Base-by-base conservation (phyloP, 1,284 basidiomycete genomes). In the Neolentinus lepideus region DNA sequence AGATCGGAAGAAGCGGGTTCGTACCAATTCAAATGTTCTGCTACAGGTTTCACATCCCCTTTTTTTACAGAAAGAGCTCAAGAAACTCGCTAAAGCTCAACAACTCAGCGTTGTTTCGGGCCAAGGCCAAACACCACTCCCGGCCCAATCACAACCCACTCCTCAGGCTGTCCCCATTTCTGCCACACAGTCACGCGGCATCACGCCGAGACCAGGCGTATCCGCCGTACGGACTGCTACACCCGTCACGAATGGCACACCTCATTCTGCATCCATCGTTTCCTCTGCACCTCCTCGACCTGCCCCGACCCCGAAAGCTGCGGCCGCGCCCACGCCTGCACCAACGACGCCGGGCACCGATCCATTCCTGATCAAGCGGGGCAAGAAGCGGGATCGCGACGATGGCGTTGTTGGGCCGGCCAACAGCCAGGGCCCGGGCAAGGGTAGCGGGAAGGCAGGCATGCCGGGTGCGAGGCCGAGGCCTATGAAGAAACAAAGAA, bases 1-100 rank as follows among this genome's bases (percentile, higher is more conserved):
- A 70, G 87, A 90, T 71, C 74, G 87, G 65, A 89, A 85, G 75
- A 84, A 81, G 71, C 77, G 85, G 75, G 86, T 88, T 57, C 63
- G 84, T 80, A 51, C 51, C 46, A 53, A 58, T 50, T 51, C 26
- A 59, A 31, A 12, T 31, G 47, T 25, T 54, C 52, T 51, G 54
- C 43, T 50, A 19, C 45, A 33, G 31, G 38, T 51, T 50, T 35
- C 47, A 47, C 57, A 53, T 53, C 19, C 54, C 57, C 31, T 55
- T 60, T 61, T 63, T 54, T 61, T 50, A 64, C 71, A 88, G 84
- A 89, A 88, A 75, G 86, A 89, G 68, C 75, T 81, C 6, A 50
- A 50, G 22, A 50, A 26, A 26, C 43, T 46, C 43, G 43, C 19
- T 10, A 46, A 46, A 46, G 43, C 24, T 6, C 43, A 46, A 46